These are phyloP conservation scores for Thermothielavioides terrestris DNA, from an alignment of 495 filamentous ascomycete genomes.

Conservation along the genomic window DNA sequence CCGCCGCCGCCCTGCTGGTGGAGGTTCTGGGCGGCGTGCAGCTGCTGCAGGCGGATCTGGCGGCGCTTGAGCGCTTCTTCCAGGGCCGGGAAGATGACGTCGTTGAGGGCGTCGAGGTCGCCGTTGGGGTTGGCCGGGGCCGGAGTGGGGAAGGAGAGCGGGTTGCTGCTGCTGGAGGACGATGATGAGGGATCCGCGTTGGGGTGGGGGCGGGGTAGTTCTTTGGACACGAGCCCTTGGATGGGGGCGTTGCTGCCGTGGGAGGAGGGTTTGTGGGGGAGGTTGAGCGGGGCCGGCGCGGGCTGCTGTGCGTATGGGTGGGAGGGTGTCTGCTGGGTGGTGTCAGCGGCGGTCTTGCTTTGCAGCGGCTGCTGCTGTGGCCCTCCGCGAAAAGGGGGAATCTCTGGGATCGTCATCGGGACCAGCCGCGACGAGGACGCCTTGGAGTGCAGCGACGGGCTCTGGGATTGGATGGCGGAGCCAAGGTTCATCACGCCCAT, in stretches of 20 bases:
- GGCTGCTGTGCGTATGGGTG: conserved; percentile 8
- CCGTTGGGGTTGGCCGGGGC: conserved; percentile 38
- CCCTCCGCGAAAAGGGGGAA: conserved; percentile 43
- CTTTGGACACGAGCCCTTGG: conserved; percentile 17
- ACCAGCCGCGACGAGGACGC: conserved; percentile 24
- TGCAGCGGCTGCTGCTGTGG: conserved; percentile 21
- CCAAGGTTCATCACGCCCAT: conserved; percentile 44
- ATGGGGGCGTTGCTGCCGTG: background rate
- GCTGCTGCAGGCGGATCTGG: conserved; percentile 53
- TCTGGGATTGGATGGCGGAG: conserved; percentile 18
- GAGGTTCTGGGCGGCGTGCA: conserved; percentile 36
- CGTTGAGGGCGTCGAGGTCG: conserved; percentile 55
- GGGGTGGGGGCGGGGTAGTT: conserved; percentile 14
- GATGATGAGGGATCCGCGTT: conserved; percentile 3
- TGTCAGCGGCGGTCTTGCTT: too few relatives aligned
- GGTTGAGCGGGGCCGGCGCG: conserved; percentile 25
- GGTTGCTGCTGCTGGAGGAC: too few relatives aligned
- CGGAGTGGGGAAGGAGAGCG: conserved; percentile 34
- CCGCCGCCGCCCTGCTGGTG: too few relatives aligned
- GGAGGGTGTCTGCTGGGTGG: conserved; percentile 13
- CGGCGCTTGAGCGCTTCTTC: conserved; percentile 80
- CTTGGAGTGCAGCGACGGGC: conserved; percentile 14
- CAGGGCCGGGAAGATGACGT: conserved; percentile 84
- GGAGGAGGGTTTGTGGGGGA: conserved; percentile 5
- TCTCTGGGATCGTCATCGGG: conserved; percentile 42